Conservation (phyloP, 106 monocot species). For the Dioscorea alata region DNA sequence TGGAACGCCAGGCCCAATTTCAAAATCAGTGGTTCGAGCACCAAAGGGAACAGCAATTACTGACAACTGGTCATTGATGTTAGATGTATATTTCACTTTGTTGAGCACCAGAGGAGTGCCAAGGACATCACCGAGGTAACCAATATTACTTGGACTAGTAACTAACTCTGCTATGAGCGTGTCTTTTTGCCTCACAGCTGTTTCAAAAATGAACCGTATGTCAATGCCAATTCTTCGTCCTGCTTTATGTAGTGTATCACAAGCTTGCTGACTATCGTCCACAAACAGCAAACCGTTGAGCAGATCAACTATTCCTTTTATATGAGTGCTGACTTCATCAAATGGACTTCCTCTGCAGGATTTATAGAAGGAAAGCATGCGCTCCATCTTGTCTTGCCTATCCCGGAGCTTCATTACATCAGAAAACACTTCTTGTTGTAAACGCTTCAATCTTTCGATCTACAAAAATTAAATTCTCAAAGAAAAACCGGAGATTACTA, state of each 20-base stretch:
- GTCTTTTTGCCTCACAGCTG: conserved; percentile 51
- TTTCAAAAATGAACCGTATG: conserved; percentile 71
- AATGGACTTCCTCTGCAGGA: conserved; percentile 51
- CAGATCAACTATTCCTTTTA: conserved; percentile 56
- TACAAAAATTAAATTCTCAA: conserved; percentile 5
- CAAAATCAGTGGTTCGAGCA: conserved; percentile 61
- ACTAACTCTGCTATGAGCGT: conserved; percentile 47
- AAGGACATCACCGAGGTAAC: conserved; percentile 18
- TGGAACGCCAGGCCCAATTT: conserved; percentile 6
- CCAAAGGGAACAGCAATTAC: conserved; percentile 51
- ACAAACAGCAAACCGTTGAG: conserved; percentile 46
- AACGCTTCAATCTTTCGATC: conserved; percentile 78
- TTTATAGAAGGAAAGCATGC: conserved; percentile 44
- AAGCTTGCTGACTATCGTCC: conserved; percentile 24
- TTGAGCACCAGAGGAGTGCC: conserved; percentile 38
- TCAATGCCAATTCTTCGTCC: conserved; percentile 57
- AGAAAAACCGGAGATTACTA: not conserved
- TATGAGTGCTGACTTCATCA: conserved; percentile 36
- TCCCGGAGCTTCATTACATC: conserved; percentile 84
- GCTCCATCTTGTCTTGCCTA: conserved; percentile 69
- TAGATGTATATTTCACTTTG: conserved; percentile 48
- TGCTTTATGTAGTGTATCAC: conserved; percentile 24
- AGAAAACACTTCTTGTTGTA: conserved; percentile 72
- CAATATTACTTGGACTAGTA: conserved; percentile 21
- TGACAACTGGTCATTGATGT: conserved; percentile 46